Evolutionary conservation across 73 alveolate genomes (phyloP), one percentile per base, ranked within the genome.

Genomic region (Uronychia binucleata): DNA sequence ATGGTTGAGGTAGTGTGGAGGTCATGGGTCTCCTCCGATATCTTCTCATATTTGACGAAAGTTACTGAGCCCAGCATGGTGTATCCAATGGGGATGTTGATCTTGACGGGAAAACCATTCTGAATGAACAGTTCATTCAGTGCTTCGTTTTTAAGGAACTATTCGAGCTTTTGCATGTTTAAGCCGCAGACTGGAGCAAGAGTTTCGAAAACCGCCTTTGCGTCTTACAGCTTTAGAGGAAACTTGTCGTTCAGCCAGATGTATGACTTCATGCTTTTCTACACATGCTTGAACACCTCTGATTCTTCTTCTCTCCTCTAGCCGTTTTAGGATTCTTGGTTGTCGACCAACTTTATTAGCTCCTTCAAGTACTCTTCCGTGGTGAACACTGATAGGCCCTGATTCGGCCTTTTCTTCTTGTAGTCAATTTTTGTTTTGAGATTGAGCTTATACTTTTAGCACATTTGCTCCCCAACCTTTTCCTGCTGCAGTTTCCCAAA

Each of bases 61-160:
- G 96, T 90, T 0, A 96, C 94, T 46, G 84, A 87, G 0, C 98
- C 99, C 75, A 92, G 92, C 26, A 96, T 87, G 14, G 96, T 58
- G 33, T 86, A 85, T n/a, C 93, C 90, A 13, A 96, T 79, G 0
- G 99, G 99, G 0, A 96, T 93, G 75, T 94, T 82, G 0, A 96
- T 84, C 78, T 93, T 92, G 11, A 96, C 97, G 30, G 98, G 98
- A 80, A 96, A 96, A 13, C 98, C 98, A 77, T 93, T 83, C 59
- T 80, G 75, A 14, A 84, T 87, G 33, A 96, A 46, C 60, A 88
- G 77, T 11, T 90, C 94, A 34, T 83, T 87, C 13, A 94, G 85
- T 27, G 57, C 78, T 59, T 90, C 90, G 79, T 92, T 86, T 35
- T 78, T 83, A 75, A 96, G 77, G 77, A 94, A 86, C 30, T 87